A percentile compares a stretch with the other conserved stretches of the same genome.
Conservation (phyloP, 106 monocot species). For the Phalaenopsis aphrodite region DNA sequence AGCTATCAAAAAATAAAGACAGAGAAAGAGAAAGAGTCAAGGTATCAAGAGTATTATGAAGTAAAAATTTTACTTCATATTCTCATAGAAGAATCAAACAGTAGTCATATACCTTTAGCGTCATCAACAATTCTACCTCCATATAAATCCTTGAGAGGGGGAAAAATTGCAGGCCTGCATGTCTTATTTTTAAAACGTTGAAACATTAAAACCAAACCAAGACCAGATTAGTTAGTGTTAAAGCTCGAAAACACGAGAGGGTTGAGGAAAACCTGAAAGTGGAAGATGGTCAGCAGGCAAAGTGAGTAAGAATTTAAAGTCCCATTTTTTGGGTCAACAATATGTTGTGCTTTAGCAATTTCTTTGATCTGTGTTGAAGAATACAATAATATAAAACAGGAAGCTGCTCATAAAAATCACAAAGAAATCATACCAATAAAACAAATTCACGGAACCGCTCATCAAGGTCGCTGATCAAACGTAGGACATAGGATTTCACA, state of each 20-base stretch:
- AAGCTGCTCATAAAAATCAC: constrained; percentile 8
- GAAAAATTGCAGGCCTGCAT: constrained; percentile 70
- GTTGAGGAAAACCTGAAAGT: constrained; percentile 67
- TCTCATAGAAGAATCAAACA: neutral
- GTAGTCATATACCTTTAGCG: neutral
- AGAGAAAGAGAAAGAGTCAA: neutral
- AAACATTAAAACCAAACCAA: neutral
- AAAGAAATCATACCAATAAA: constrained; percentile 53
- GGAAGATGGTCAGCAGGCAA: constrained; percentile 77
- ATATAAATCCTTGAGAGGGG: constrained; percentile 57
- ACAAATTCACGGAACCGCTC: constrained; percentile 75
- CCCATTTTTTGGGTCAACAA: constrained; percentile 74
- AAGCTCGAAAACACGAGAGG: neutral
- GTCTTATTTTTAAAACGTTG: constrained; percentile 29
- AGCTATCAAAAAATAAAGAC: neutral
- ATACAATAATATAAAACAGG: neutral
- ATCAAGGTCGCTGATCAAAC: constrained; percentile 50
- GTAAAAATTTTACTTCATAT: neutral
- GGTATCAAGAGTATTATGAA: neutral
- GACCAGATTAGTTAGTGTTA: neutral
- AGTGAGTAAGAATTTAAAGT: constrained; percentile 89
- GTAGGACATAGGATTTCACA: constrained; percentile 64
- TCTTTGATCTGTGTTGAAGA: constrained; percentile 58
- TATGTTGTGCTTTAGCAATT: constrained; percentile 83
- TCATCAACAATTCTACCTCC: constrained; percentile 32